Percentiles rank a stretch among this genome's conserved stretches.
Evolutionary conservation across 2,329 filamentous ascomycete genomes (phyloP).

Genomic region (Botrytis hyacinthi): DNA sequence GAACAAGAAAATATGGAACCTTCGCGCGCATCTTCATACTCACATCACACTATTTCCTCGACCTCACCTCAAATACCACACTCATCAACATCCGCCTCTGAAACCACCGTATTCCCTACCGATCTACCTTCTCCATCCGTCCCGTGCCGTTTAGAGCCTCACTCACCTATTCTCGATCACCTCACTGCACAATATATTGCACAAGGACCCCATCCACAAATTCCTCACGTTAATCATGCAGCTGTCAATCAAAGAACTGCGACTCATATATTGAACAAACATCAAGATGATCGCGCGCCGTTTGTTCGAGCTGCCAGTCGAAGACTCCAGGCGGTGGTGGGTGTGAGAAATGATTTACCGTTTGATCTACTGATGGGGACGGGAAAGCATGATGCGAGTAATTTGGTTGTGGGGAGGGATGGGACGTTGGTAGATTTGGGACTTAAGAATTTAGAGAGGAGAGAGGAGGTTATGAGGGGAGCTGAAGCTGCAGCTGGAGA

Average conservation of each 20-base stretch:
- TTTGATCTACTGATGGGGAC: slow-evolving; percentile 25
- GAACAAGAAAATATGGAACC: neutral
- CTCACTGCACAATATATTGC: neutral
- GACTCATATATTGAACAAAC: slow-evolving; percentile 18
- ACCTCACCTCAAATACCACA: neutral
- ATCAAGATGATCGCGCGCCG: slow-evolving; percentile 23
- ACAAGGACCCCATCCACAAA: slow-evolving; percentile 2
- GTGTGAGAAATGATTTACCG: slow-evolving; percentile 26
- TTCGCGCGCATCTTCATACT: neutral
- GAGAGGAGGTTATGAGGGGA: neutral
- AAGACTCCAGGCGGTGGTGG: slow-evolving; percentile 31
- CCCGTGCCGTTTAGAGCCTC: neutral
- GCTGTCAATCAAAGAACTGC: slow-evolving; percentile 3
- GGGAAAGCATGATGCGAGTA: slow-evolving; percentile 4
- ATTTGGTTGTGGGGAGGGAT: neutral
- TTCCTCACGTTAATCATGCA: neutral
- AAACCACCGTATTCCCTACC: neutral
- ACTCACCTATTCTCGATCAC: neutral
- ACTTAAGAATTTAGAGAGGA: neutral
- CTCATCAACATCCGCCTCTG: neutral
- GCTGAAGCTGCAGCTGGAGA: neutral
- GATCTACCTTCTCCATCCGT: slow-evolving; percentile 1
- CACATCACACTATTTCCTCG: neutral
- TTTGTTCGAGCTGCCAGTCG: slow-evolving; percentile 23
- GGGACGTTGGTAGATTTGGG: neutral